A percentile compares a stretch with the other conserved stretches of the same genome.
Evolutionary conservation across 2,329 filamentous ascomycete genomes (phyloP).

Genomic region (Penicillium sp.): DNA sequence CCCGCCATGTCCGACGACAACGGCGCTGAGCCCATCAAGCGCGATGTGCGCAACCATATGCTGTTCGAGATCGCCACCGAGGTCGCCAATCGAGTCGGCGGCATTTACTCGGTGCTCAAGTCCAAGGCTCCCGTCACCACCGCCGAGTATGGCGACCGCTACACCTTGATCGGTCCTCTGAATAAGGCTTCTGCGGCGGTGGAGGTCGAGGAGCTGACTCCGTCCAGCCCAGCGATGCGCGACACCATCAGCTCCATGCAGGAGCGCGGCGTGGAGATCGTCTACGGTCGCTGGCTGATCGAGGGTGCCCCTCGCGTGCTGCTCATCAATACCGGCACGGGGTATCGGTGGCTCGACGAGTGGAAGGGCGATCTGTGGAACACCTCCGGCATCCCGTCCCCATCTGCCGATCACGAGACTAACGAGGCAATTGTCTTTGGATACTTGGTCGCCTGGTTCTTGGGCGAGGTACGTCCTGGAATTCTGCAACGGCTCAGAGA

Average conservation of each 20-base stretch:
- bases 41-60: slow-evolving; percentile 91
- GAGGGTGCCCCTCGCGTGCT: slow-evolving; percentile 93
- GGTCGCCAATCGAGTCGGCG: slow-evolving; percentile 95
- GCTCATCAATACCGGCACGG: slow-evolving; percentile 92
- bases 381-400: slow-evolving; percentile 87
- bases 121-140: slow-evolving; percentile 98
- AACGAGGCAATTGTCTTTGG: slow-evolving; percentile 98
- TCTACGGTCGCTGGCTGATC: slow-evolving; percentile 97
- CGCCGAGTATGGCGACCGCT: slow-evolving; percentile 96
- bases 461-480: slow-evolving; percentile 75
- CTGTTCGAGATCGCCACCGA: slow-evolving; percentile 97
- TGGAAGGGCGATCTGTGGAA: slow-evolving; percentile 98
- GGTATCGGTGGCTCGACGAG: slow-evolving; percentile 87
- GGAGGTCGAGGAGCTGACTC: slow-evolving; percentile 91
- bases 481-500: not conserved
- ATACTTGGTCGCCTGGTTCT: slow-evolving; percentile 95
- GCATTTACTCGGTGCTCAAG: slow-evolving; percentile 99
- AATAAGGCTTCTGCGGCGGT: slow-evolving; percentile 94
- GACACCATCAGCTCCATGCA: slow-evolving; percentile 90
- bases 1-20: slow-evolving; percentile 84
- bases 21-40: slow-evolving; percentile 52
- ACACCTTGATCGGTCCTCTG: slow-evolving; percentile 91
- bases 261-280: slow-evolving; percentile 81
- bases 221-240: slow-evolving; percentile 74
- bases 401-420: slow-evolving; percentile 87